Conservation (phyloP, 164 flowering plant genomes). For the Pachysandra terminalis region DNA sequence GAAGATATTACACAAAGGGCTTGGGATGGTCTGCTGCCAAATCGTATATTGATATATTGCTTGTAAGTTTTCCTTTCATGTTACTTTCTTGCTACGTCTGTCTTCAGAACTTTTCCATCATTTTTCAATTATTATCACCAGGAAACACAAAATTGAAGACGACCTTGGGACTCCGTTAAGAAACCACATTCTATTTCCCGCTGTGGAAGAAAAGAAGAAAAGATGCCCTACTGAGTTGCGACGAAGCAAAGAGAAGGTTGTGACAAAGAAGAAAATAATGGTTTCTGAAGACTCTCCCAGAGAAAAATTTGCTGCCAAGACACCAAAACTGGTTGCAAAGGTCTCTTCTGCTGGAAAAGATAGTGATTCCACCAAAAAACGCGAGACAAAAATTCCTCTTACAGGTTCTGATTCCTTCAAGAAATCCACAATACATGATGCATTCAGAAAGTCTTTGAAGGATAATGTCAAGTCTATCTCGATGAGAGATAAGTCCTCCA, state of each 20-base stretch:
- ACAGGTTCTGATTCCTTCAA: conserved; percentile 9
- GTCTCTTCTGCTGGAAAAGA: conserved; percentile 8
- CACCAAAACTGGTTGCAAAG: conserved; percentile 11
- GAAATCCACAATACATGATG: conserved; percentile 21
- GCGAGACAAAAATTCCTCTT: conserved; percentile 8
- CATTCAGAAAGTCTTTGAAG: conserved; percentile 14
- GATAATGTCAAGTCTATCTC: conserved; percentile 14
- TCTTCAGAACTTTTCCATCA: background rate
- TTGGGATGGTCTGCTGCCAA: conserved; percentile 65
- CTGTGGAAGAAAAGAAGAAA: conserved; percentile 13
- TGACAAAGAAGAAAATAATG: conserved; percentile 15
- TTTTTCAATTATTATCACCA: conserved; percentile 16
- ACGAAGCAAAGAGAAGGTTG: conserved; percentile 5
- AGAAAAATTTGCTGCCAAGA: conserved; percentile 22
- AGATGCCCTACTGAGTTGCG: conserved; percentile 3
- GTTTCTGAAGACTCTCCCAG: conserved; percentile 12
- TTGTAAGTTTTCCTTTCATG: conserved; percentile 39
- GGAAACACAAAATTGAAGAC: conserved; percentile 52
- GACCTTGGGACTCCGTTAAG: conserved; percentile 46
- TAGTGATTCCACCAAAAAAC: conserved; percentile 10
- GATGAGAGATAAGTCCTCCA: conserved; percentile 5
- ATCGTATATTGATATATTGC: conserved; percentile 78
- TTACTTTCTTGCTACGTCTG: conserved; percentile 1
- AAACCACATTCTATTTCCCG: conserved; percentile 49
- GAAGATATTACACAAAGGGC: conserved; percentile 48